phyloP scores from a whole-genome alignment of 768 basidiomycete species.

The Hygrophorus pudorinus region DNA sequence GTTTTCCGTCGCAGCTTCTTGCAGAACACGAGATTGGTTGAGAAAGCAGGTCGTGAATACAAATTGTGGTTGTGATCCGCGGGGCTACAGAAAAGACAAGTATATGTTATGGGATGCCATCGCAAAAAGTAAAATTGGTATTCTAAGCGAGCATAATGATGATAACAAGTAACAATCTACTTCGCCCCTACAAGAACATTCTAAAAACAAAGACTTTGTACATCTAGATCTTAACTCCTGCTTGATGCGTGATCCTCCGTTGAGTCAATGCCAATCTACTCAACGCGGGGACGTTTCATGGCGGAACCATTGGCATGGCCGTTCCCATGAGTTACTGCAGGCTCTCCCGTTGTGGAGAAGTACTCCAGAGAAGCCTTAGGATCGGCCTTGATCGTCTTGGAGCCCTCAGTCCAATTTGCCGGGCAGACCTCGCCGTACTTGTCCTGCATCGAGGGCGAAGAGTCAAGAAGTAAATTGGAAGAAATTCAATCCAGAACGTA shows the following conservation, averaged over 20 bases:
- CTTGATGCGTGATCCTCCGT: too few species aligned
- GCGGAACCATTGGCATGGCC: conserved; percentile 16
- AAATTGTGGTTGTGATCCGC: too few species aligned
- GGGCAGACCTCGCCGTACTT: conserved; percentile 91
- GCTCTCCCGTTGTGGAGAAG: conserved; percentile 32
- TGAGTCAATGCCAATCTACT: conserved; percentile 21
- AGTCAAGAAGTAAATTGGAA: not conserved
- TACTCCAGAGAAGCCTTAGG: conserved; percentile 67
- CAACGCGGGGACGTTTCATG: conserved; percentile 52
- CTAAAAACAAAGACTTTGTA: too few species aligned
- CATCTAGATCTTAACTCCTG: too few species aligned
- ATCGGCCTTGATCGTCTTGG: conserved; percentile 76
- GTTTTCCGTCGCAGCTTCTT: conserved; percentile 46
- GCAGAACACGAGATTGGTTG: conserved; percentile 86
- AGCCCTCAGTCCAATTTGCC: conserved; percentile 78
- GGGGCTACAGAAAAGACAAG: too few species aligned
- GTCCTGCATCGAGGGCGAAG: conserved; percentile 36
- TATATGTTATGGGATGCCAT: too few species aligned
- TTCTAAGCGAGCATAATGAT: too few species aligned
- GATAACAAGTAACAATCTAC: too few species aligned
- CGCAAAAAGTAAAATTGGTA: too few species aligned
- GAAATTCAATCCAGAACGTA: conserved; percentile 25
- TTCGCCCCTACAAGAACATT: too few species aligned
- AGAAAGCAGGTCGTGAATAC: conserved; percentile 6
- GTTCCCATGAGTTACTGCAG: conserved; percentile 15